A percentile compares a stretch with the other conserved stretches of the same genome.
phyloP scores from a whole-genome alignment of 2,329 filamentous ascomycete species.

The Diaporthe caulivora region DNA sequence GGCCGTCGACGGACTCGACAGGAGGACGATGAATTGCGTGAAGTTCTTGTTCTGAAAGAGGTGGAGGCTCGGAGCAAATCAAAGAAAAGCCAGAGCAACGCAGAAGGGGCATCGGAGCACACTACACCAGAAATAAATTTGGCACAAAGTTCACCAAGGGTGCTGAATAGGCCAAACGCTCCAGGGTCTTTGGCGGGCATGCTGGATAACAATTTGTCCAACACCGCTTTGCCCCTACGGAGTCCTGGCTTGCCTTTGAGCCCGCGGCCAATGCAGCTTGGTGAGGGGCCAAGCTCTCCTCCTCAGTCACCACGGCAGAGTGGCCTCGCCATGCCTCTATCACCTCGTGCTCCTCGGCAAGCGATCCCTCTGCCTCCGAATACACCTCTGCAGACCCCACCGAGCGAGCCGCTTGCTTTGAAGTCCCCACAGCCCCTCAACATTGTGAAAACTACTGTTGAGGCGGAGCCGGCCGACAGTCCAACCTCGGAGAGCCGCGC shows the following conservation, averaged over 20 bases:
- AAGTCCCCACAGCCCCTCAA: constrained; percentile 57
- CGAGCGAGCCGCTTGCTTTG: constrained; percentile 50
- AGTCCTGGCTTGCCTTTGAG: constrained; percentile 73
- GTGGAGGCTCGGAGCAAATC: constrained; percentile 79
- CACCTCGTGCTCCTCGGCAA: constrained; percentile 80
- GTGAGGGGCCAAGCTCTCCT: constrained; percentile 70
- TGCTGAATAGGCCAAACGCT: constrained; percentile 52
- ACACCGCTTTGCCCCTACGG: constrained; percentile 59
- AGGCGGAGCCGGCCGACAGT: constrained; percentile 43
- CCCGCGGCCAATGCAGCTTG: constrained; percentile 67
- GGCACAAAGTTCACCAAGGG: constrained; percentile 54
- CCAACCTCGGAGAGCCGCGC: constrained; percentile 50
- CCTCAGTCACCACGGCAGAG: constrained; percentile 75
- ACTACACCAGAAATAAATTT: constrained; percentile 46
- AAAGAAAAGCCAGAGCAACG: constrained; percentile 75
- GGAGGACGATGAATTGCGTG: constrained; percentile 85
- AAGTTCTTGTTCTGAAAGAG: constrained; percentile 75
- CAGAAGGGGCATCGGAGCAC: constrained; percentile 60
- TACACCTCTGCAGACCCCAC: constrained; percentile 72
- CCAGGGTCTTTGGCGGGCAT: constrained; percentile 61
- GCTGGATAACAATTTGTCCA: constrained; percentile 53
- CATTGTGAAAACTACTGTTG: constrained; percentile 51
- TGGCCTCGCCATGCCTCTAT: constrained; percentile 57
- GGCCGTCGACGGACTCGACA: constrained; percentile 87
- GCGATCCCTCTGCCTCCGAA: constrained; percentile 79